Evolutionary conservation across 1,284 basidiomycete genomes (phyloP), one percentile per base, ranked within the genome.

Genomic region (Melanopsichium pennsylvanicum): DNA sequence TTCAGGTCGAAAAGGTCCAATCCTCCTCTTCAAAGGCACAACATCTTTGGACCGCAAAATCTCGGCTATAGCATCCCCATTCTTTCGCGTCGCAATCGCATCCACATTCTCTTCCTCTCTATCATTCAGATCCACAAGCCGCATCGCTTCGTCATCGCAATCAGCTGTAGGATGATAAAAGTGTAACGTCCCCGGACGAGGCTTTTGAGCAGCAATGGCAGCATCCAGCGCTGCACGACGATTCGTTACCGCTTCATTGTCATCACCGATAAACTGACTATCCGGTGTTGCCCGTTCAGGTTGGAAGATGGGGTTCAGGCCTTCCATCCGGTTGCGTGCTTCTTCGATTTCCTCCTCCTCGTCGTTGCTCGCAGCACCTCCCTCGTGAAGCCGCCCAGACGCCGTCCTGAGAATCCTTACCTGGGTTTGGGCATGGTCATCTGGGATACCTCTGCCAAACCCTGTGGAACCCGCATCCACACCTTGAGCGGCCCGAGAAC

Each of bases 1-100:
- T 9, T 29, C 59, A 0, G 59, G 66, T 18, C 59, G 59, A 26
- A 55, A 69, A 7, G 66, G 66, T 1, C 66, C 66, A 9, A 62
- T 62, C n/a, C 59, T 58, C 13, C 59, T 49, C n/a, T n/a, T n/a
- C 12, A 31, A 32, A n/a, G 42, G 49, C 2, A 16, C 42, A 3
- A 50, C 26, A n/a, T 56, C 39, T 31, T 32, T 49, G 2, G 38
- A 32, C 18, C 43, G 49, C 0, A 62, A 39, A 16, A 62, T 47
- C 5, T 46, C 50, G 8, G 43, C 45, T 0, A 62, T 55, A 12
- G 36, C 32, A 12, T 50, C 42, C n/a, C 32, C 55, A 9, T 62
- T 33, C n/a, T n/a, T n/a, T 13, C 64, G 48, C 49, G 48, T 46
- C 4, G 63, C 57, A 19, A 67, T 61, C 38, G 48, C 50, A n/a